Evolutionary conservation across 2,329 filamentous ascomycete species (phyloP), one percentile per base, ranked within the genome.

Genomic region (Chaetomium sp.): DNA sequence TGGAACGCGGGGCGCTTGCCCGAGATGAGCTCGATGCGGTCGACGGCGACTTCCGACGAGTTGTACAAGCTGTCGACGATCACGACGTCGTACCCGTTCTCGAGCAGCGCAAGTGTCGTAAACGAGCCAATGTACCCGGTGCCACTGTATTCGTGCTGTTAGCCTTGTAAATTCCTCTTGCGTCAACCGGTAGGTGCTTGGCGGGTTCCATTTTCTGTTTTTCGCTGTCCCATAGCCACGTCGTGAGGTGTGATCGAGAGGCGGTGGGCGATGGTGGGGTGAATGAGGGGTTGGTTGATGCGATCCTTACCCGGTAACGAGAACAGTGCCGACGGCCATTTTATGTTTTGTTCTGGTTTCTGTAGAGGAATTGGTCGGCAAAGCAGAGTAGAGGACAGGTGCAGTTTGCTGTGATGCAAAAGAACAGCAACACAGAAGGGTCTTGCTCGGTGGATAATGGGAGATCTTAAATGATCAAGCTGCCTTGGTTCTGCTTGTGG

Each of bases 81-180:
- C 71, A 99, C 88, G 61, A 99, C 94, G 72, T 97, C 86, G 81
- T 97, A 97, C 72, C 86, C 91, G 69, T 94, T 88, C 70, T 96
- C 81, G 64, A 99, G 89, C 33, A 99, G 88, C 53, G 91, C 87
- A 51, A 99, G 85, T 55, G 89, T 79, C 59, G 94, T 99, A 80
- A 97, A 97, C 50, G 92, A 97, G 71, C 94, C 94, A 74, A 99
- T 99, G 80, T 99, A 99, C 77, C 94, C 94, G 63, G 91, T 96
- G 69, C 94, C 94, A 81, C 94, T 96, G 71, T 58, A 65, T 27
- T 27, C 19, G 19, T 27, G 19, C 19, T 27, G 19, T 27, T 27
- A 27, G 19, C 19, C 3, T 27, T 27, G 64, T 64, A 61, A 8
- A n/a, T 8, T n/a, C 11, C 9, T 19, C 14, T 41, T 53, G 38